Evolutionary conservation across 164 flowering plant genomes (phyloP), one percentile per base, ranked within the genome.

Genomic region (Tetrastigma voinierianum): DNA sequence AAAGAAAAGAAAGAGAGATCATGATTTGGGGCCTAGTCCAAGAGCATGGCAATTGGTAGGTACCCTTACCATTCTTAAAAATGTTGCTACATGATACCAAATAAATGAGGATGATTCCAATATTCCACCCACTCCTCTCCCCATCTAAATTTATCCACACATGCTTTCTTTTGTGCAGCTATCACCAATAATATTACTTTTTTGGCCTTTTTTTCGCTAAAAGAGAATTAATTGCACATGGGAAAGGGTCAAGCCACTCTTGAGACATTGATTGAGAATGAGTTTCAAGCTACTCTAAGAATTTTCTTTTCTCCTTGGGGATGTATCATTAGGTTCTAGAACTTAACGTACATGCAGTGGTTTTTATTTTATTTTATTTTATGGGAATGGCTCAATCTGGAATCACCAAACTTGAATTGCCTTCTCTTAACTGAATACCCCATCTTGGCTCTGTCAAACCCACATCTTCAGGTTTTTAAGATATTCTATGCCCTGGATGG

Each of bases 261-360:
- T 17, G 14, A 25, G 25, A 5, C 2, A 9, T 20, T 2, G 10
- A 14, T 15, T 32, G 3, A 0, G 40, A 32, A 40, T 20, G 61
- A 46, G 57, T 72, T 61, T 56, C 24, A 72, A 72, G 75, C 67
- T 61, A 72, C 70, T 72, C 70, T 6, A 72, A 46, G 46, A 54
- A 60, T 45, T 53, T n/a, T 45, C 19, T 10, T 14, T 23, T 2
- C 8, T 1, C 23, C 8, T 15, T 14, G 10, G 19, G 56, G 11
- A 19, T 17, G 55, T n/a, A 10, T 18, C 23, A 53, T 17, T 53
- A 14, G 56, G 56, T 32, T 32, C 40, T 32, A 32, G 6, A 32
- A 32, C 6, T 32, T 32, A 32, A 0, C 6, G 40, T 32, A 32
- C 32, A 24, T 24, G 32, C 32, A 24, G 32, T 24, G 6, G 3